phyloP scores from a whole-genome alignment of 768 basidiomycete genomes.

The Pluteus cervinus region DNA sequence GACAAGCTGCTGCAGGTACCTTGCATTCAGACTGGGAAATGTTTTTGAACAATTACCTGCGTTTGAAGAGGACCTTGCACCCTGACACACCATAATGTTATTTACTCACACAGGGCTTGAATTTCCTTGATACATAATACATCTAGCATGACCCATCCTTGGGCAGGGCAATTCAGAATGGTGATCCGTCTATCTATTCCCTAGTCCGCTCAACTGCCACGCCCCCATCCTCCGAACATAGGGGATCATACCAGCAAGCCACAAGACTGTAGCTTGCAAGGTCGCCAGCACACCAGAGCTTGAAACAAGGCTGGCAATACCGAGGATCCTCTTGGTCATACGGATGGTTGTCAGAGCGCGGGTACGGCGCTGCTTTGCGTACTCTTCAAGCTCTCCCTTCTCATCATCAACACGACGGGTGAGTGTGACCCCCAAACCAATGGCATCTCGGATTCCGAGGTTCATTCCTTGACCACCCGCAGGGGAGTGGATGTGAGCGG shows the following conservation, averaged over 20 bases:
- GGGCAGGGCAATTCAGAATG: too few species aligned
- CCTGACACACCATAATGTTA: conserved; percentile 3
- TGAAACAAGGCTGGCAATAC: too few species aligned
- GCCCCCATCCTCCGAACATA: conserved; percentile 9
- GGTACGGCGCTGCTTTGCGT: conserved; percentile 26
- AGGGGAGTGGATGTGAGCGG: conserved; percentile 50
- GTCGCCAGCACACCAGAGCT: too few species aligned
- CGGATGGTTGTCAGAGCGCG: conserved; percentile 39
- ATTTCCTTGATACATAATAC: too few species aligned
- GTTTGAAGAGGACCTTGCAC: conserved; percentile 29
- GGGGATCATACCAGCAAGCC: conserved; percentile 11
- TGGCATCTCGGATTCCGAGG: conserved; percentile 49
- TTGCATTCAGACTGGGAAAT: conserved; percentile 56
- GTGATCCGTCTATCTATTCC: conserved; percentile 11
- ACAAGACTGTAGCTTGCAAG: too few species aligned
- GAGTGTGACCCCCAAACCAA: conserved; percentile 38
- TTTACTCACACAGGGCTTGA: neutral
- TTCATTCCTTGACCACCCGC: conserved; percentile 56
- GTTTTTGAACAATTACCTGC: conserved; percentile 55
- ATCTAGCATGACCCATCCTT: too few species aligned
- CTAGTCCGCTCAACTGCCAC: conserved; percentile 17
- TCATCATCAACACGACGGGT: conserved; percentile 29
- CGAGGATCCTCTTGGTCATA: too few species aligned
- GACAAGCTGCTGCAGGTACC: conserved; percentile 43
- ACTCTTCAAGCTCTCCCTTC: conserved; percentile 28